Conservation (phyloP, 345 rosid species). For the Zanthoxylum bungeanum region DNA sequence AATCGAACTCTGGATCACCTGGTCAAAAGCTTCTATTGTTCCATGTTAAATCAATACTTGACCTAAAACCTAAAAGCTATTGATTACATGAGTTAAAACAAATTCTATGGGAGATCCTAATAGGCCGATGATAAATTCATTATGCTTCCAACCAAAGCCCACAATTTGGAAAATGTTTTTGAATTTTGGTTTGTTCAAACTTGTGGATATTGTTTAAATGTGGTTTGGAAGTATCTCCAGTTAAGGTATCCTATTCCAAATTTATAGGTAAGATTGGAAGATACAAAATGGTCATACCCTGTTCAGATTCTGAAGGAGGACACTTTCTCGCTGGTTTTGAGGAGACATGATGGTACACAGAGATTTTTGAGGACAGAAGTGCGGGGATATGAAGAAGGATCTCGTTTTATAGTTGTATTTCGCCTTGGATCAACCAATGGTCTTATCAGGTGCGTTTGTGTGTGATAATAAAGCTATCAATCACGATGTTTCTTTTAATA, state of each 20-base stretch:
- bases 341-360: slow-evolving; percentile 49
- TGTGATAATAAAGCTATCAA: background rate
- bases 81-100: background rate
- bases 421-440: slow-evolving; percentile 79
- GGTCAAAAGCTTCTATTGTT: background rate
- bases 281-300: slow-evolving; percentile 93
- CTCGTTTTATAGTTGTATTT: slow-evolving; percentile 88
- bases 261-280: slow-evolving; percentile 68
- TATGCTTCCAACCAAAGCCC: background rate
- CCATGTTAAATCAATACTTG: background rate
- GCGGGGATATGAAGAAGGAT: slow-evolving; percentile 98
- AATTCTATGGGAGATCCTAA: background rate
- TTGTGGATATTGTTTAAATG: background rate
- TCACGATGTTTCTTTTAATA: background rate
- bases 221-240: background rate
- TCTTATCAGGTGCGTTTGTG: slow-evolving; percentile 69
- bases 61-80: background rate
- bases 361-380: slow-evolving; percentile 70
- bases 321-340: slow-evolving; percentile 77
- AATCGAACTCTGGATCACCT: background rate
- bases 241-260: slow-evolving; percentile 9
- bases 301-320: slow-evolving; percentile 81
- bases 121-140: background rate
- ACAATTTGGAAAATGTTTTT: background rate
- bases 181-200: background rate